Percentiles rank a stretch among this genome's conserved stretches.
These are phyloP conservation scores for Liquidambar formosana DNA, from an alignment of 164 flowering plant species.

Conservation along the genomic window DNA sequence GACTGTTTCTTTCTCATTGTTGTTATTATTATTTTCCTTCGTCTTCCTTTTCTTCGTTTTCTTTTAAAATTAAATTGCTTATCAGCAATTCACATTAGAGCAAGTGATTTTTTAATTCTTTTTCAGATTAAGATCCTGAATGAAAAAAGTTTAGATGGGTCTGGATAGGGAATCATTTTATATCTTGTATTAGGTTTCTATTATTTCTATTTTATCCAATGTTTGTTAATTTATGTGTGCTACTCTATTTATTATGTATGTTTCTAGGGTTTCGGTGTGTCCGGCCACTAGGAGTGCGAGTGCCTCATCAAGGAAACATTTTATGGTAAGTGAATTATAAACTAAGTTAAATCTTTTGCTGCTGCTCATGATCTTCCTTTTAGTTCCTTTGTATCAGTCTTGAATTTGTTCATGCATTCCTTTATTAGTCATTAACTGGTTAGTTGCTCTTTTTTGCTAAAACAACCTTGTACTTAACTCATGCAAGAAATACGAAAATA, in stretches of 20 bases:
- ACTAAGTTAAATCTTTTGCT: not conserved
- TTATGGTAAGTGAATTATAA: slow-evolving; percentile 26
- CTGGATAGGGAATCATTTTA: not conserved
- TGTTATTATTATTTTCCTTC: no score
- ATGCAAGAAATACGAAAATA: no score
- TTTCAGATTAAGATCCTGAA: not conserved
- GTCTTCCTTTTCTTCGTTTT: no score
- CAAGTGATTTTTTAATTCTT: not conserved
- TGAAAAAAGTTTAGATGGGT: not conserved
- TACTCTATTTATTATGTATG: slow-evolving; percentile 3
- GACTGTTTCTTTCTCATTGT: no score
- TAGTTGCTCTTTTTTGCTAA: not conserved
- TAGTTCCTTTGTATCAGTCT: not conserved
- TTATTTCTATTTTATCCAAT: not conserved
- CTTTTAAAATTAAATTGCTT: no score
- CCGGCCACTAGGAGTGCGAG: slow-evolving; percentile 7
- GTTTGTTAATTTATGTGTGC: not conserved
- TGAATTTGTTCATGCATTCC: not conserved
- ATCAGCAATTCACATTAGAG: not conserved
- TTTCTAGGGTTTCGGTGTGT: slow-evolving; percentile 30
- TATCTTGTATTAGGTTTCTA: not conserved
- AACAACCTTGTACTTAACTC: no score
- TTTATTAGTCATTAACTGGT: not conserved
- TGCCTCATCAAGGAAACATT: slow-evolving; percentile 27
- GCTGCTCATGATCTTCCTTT: not conserved